Evolutionary conservation across 208 protist species (phyloP), one percentile per base, ranked within the genome.

Genomic region (Wallacemonas sp.): DNA sequence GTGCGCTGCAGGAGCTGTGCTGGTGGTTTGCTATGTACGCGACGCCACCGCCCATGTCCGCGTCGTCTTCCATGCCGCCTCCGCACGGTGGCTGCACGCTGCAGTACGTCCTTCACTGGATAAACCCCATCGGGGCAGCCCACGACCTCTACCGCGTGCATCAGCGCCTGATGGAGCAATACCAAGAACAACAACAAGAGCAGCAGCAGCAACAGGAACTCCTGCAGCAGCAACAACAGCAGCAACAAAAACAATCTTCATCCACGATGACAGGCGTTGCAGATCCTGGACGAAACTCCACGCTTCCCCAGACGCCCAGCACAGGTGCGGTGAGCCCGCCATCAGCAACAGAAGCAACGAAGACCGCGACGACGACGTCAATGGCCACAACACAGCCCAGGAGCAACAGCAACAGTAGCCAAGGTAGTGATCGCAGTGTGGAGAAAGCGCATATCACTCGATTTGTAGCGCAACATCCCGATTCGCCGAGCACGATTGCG

Each of bases 1-100:
- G 82, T 34, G 86, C 83, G 36, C 88, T 93, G 26, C 89, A 93
- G 70, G 83, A 79, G 70, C 44, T 91, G 44, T 93, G 89, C 66
- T 79, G 79, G 65, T 86, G 77, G 78, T 88, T 93, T 56, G 72
- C 80, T 9, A 75, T 74, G 33, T 67, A 82, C 65, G 75, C 75
- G 4, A 68, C 64, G 39, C 71, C n/a, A 36, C 63, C 22, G 22
- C 66, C 42, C 6, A 58, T 39, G 51, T 41, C 9, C 6, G 14
- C 36, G 14, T 6, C 36, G 9, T 22, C 54, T 14, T 24, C 56
- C 14, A 26, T 17, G 19, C 15, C 31, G 28, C 17, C 33, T 22
- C 26, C 39, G n/a, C 39, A 75, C 55, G 66, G 74, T 42, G 66
- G 60, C 27, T 87, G 82, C 68, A 86, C 79, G 34, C 64, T 90